Conservation (phyloP, 805 yeast species). For the Scheffersomyces amazonensis region DNA sequence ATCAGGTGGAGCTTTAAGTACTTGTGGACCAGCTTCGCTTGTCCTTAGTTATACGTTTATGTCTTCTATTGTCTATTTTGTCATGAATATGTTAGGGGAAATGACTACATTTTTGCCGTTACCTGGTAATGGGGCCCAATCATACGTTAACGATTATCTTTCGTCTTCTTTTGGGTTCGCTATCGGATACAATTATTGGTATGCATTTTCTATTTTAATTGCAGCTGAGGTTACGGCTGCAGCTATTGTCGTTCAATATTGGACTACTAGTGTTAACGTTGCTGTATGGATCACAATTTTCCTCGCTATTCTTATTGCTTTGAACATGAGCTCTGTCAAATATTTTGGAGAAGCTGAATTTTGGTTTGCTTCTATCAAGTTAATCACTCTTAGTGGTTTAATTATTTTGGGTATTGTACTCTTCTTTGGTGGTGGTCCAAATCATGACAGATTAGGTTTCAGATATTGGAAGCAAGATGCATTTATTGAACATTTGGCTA, state of each 20-base stretch:
- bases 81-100: constrained; percentile 31
- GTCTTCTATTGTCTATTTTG: constrained; percentile 23
- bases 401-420: constrained; percentile 32
- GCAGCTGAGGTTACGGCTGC: constrained; percentile 37
- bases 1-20: constrained; percentile 54
- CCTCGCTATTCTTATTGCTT: constrained; percentile 18
- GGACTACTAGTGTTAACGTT: constrained; percentile 29
- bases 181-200: constrained; percentile 32
- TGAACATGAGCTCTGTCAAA: constrained; percentile 28
- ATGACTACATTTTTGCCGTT: constrained; percentile 33
- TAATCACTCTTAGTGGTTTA: constrained; percentile 28
- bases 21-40: constrained; percentile 66
- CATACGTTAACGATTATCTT: constrained; percentile 25
- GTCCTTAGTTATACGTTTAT: constrained; percentile 35
- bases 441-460: constrained; percentile 44
- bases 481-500: constrained; percentile 41
- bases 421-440: constrained; percentile 38
- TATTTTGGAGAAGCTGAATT: constrained; percentile 38
- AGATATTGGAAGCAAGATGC: constrained; percentile 39
- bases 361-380: constrained; percentile 30
- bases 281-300: constrained; percentile 41
- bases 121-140: constrained; percentile 31
- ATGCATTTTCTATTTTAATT: constrained; percentile 29
- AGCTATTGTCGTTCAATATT: constrained; percentile 30
- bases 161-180: constrained; percentile 32